These are phyloP conservation scores for Melastoma candidum DNA, from an alignment of 441 rosid species.

Conservation along the genomic window DNA sequence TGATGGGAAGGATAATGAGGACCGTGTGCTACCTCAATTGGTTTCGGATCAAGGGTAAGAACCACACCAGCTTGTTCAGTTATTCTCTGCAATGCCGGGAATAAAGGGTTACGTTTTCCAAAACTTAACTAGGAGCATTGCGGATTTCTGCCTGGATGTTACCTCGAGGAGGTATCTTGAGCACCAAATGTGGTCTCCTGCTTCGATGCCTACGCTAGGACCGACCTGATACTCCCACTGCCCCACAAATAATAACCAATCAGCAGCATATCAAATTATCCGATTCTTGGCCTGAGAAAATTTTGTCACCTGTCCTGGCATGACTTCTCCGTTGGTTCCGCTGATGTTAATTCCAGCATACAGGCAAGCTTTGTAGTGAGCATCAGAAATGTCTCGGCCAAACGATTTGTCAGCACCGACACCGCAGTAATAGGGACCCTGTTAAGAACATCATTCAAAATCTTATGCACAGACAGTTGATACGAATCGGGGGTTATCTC, in stretches of 20 bases:
- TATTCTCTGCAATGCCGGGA: constrained; percentile 57
- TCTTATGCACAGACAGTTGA: background rate
- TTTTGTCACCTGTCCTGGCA: constrained; percentile 86
- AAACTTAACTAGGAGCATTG: background rate
- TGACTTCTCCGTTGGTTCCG: constrained; percentile 97
- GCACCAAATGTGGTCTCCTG: constrained; percentile 88
- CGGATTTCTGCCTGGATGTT: constrained; percentile 8
- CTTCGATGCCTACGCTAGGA: constrained; percentile 95
- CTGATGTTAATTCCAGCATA: constrained; percentile 91
- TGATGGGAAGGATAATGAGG: background rate
- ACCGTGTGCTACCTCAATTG: constrained; percentile 47
- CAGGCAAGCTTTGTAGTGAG: constrained; percentile 94
- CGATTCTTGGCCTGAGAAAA: background rate
- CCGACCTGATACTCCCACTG: constrained; percentile 99
- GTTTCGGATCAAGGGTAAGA: constrained; percentile 87
- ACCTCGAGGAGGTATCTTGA: constrained; percentile 98
- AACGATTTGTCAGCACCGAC: constrained; percentile 95
- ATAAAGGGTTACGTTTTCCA: constrained; percentile 1
- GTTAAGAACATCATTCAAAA: constrained; percentile 13
- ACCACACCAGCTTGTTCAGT: constrained; percentile 97
- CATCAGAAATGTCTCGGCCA: constrained; percentile 96
- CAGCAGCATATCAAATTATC: background rate
- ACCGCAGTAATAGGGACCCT: constrained; percentile 99
- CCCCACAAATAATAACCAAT: constrained; percentile 15
- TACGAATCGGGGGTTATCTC: background rate